A percentile compares a stretch with the other conserved stretches of the same genome.
Conservation (phyloP, 345 rosid species). For the Durio zibethinus region DNA sequence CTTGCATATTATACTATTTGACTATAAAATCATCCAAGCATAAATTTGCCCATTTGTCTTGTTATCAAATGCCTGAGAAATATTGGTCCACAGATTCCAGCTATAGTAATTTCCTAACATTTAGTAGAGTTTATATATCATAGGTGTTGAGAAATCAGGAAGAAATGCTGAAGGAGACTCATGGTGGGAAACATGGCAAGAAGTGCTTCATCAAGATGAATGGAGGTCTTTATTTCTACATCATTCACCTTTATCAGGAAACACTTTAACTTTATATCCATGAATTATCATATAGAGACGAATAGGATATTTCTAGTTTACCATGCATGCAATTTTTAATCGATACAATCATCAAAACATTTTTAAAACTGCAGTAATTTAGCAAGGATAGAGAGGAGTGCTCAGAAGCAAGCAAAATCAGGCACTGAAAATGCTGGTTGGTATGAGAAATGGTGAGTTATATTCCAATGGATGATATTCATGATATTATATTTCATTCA, state of each 20-base stretch:
- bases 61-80: too few relatives aligned
- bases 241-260: background rate
- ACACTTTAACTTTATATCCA: slow-evolving; percentile 4
- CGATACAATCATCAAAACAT: background rate
- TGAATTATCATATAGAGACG: background rate
- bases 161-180: slow-evolving; percentile 92
- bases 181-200: slow-evolving; percentile 99
- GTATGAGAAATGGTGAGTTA: slow-evolving; percentile 93
- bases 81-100: too few relatives aligned
- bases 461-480: slow-evolving; percentile 8
- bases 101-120: too few relatives aligned
- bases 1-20: background rate
- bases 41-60: too few relatives aligned
- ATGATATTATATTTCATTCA: background rate
- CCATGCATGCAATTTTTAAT: background rate
- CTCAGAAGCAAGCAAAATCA: slow-evolving; percentile 95
- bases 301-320: background rate
- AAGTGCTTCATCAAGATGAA: slow-evolving; percentile 95
- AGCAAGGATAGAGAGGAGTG: slow-evolving; percentile 97
- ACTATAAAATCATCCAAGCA: background rate
- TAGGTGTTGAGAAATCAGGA: slow-evolving; percentile 99
- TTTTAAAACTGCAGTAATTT: slow-evolving; percentile 61
- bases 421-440: slow-evolving; percentile 97
- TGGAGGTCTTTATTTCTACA: slow-evolving; percentile 67
- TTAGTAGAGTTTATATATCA: slow-evolving; percentile 22